Conservation (phyloP, 1,139 yeast genomes). For the Geotrichum fermentans region DNA sequence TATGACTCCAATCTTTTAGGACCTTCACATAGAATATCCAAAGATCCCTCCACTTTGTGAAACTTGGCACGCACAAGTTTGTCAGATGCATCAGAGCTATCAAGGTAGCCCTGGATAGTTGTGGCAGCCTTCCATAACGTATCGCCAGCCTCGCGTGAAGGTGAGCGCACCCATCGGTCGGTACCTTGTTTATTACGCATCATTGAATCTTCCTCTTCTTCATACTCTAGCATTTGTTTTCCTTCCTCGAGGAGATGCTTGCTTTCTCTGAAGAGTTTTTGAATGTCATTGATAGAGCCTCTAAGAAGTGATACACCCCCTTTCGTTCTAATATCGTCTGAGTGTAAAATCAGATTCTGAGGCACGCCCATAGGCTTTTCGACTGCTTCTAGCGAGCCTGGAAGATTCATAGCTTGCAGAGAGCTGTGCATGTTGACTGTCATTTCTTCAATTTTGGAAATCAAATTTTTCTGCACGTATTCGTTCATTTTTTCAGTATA, state of each 20-base stretch:
- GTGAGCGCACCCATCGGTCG: slow-evolving; percentile 42
- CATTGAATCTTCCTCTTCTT: slow-evolving; percentile 52
- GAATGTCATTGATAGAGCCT: slow-evolving; percentile 46
- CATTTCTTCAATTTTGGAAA: slow-evolving; percentile 50
- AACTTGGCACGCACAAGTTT: slow-evolving; percentile 45
- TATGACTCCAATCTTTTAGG: slow-evolving; percentile 42
- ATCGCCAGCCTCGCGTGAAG: slow-evolving; percentile 28
- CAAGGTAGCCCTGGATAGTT: slow-evolving; percentile 48
- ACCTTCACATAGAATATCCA: slow-evolving; percentile 46
- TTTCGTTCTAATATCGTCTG: slow-evolving; percentile 48
- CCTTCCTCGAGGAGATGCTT: slow-evolving; percentile 45
- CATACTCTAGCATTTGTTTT: slow-evolving; percentile 46
- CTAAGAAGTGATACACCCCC: slow-evolving; percentile 52
- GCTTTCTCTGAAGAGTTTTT: slow-evolving; percentile 42
- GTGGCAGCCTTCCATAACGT: slow-evolving; percentile 42
- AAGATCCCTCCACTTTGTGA: slow-evolving; percentile 41
- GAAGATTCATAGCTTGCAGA: slow-evolving; percentile 40
- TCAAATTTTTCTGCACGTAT: slow-evolving; percentile 49
- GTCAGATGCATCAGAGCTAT: slow-evolving; percentile 63
- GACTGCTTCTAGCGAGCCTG: slow-evolving; percentile 60
- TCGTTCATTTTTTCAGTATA: slow-evolving; percentile 61
- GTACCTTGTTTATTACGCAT: slow-evolving; percentile 49
- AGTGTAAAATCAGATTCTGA: slow-evolving; percentile 49
- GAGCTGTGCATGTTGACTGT: slow-evolving; percentile 44
- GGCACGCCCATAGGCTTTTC: slow-evolving; percentile 65